phyloP scores from a whole-genome alignment of 163 green algal species.

The Trebouxiophyceae sp. region DNA sequence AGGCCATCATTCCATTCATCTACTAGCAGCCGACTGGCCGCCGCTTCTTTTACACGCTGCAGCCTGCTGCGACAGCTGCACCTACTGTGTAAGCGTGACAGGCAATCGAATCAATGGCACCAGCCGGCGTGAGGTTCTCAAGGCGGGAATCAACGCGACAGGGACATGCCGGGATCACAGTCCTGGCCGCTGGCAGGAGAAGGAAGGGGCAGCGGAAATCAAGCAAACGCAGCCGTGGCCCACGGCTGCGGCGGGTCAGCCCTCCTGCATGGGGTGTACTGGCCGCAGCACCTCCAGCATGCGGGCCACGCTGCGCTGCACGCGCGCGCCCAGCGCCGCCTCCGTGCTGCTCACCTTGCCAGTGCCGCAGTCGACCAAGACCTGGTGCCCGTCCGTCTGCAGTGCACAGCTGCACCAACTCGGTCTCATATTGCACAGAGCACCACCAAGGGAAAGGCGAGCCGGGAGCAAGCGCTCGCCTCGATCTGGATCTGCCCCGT shows the following conservation, averaged over 20 bases:
- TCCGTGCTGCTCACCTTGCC: slow-evolving; percentile 52
- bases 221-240: too few species aligned
- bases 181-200: too few species aligned
- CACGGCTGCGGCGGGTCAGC: too few species aligned
- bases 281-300: slow-evolving; percentile 28
- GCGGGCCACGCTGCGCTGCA: slow-evolving; percentile 41
- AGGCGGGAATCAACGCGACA: too few species aligned
- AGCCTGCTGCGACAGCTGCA: too few species aligned
- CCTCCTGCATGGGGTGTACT: too few species aligned
- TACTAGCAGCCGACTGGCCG: slow-evolving; percentile 52
- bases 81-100: too few species aligned
- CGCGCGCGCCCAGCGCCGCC: slow-evolving; percentile 30
- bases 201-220: too few species aligned
- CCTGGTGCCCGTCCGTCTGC: slow-evolving; percentile 36
- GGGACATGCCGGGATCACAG: too few species aligned
- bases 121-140: too few species aligned
- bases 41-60: too few species aligned
- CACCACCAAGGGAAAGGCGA: neutral
- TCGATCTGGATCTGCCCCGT: neutral
- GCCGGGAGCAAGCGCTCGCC: neutral
- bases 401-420: neutral
- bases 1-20: slow-evolving; percentile 60
- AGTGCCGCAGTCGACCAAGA: slow-evolving; percentile 37
- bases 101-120: too few species aligned
- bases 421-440: neutral